Base-by-base conservation (phyloP, 257 asterid species). In the Plectranthus barbatus region DNA sequence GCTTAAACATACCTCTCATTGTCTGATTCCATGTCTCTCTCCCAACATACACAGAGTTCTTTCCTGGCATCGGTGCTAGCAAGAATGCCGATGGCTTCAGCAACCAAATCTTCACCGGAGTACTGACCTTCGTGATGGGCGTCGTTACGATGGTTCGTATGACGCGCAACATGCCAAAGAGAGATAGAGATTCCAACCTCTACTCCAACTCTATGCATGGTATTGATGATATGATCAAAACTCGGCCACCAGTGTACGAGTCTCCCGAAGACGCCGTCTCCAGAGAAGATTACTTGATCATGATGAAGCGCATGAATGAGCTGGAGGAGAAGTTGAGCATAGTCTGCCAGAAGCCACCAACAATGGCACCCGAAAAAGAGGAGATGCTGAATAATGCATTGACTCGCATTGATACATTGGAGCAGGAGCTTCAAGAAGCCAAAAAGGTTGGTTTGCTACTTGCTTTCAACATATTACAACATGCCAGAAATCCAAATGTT, bases 271-370 rank as follows among this genome's bases (percentile, higher is more conserved):
- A 86, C 18, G 31, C 3, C 31, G 74, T 90, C 62, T 79, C 97
- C 36, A 79, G 68, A n/a, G 77, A 70, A 1, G 97, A 93, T 33
- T 87, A 85, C 83, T 66, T 90, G 72, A 83, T 72, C 78, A 79
- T 90, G 97, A 74, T 93, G 82, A 93, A 93, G 68, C 84, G 96
- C 55, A 79, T 93, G 97, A 85, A 83, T 18, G 96, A 90, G 40
- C 62, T 90, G n/a, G 97, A 93, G 74, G 99, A 93, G 62, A 87
- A 80, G 75, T 62, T 93, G 71, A 66, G 62, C 3, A 42, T 60
- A 34, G 70, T 90, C 1, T 67, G 70, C 69, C 81, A 72, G 23
- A 83, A 89, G 81, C 85, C 93, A 7, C 14, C 70, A 3, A 21
- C 74, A 26, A 83, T 92, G 83, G 86, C 95, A 8, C 87, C 89